These are phyloP conservation scores for Apiotrichum veenhuisii DNA, from an alignment of 1,284 basidiomycete species.

Conservation along the genomic window DNA sequence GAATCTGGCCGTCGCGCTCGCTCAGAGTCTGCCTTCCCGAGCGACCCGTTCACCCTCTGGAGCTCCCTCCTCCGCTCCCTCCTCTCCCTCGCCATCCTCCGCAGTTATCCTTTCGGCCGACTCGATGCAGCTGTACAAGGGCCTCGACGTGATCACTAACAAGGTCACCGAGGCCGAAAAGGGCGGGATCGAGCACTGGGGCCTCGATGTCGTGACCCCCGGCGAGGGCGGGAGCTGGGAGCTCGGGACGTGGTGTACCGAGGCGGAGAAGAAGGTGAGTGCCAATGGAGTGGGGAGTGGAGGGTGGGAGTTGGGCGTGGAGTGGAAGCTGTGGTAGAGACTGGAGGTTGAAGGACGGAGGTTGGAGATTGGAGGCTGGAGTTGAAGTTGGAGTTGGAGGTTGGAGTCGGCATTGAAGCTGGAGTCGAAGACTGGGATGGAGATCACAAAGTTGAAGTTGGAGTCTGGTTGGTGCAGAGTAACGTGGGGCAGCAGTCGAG, in stretches of 20 bases:
- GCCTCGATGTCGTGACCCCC: constrained; percentile 81
- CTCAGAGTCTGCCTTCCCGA: constrained; percentile 50
- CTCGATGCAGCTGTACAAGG: constrained; percentile 96
- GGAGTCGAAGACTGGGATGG: too few relatives aligned
- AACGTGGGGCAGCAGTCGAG: too few relatives aligned
- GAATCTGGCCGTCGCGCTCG: constrained; percentile 83
- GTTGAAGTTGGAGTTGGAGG: too few relatives aligned
- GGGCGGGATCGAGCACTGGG: constrained; percentile 76
- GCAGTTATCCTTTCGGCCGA: constrained; percentile 79
- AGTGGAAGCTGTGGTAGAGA: too few relatives aligned
- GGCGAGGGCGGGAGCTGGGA: constrained; percentile 83
- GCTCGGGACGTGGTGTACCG: constrained; percentile 62
- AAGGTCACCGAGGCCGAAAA: constrained; percentile 77
- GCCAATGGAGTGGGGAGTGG: too few relatives aligned
- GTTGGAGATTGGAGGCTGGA: too few relatives aligned
- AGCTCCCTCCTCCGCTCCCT: background rate
- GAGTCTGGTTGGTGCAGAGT: too few relatives aligned
- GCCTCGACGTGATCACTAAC: constrained; percentile 92
- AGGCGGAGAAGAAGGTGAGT: constrained; percentile 66
- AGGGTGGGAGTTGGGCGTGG: background rate
- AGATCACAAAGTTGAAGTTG: too few relatives aligned
- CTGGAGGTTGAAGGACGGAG: too few relatives aligned
- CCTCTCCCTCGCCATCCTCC: background rate
- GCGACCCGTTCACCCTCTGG: too few relatives aligned
- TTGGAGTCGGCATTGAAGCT: too few relatives aligned